Conservation (phyloP, 495 filamentous ascomycete genomes). For the Bryoglossum gracile region DNA sequence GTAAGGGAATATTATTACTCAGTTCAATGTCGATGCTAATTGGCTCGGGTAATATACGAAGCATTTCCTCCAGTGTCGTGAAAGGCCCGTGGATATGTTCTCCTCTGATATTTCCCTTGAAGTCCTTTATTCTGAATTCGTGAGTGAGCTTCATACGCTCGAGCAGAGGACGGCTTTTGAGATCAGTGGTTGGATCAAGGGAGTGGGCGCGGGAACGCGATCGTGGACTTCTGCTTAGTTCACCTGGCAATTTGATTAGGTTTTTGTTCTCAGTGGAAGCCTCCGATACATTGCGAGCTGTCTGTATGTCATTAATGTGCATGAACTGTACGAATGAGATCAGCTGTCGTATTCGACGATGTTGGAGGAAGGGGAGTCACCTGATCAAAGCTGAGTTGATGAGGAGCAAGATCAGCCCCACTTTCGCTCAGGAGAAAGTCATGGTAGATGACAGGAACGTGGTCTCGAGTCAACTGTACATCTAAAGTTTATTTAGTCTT, state of each 20-base stretch:
- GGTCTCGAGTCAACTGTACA: slow-evolving; percentile 36
- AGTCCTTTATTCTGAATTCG: slow-evolving; percentile 29
- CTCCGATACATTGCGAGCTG: slow-evolving; percentile 23
- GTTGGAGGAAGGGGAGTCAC: slow-evolving; percentile 26
- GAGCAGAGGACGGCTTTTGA: background rate
- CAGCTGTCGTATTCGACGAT: too few species aligned
- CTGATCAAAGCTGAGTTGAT: slow-evolving; percentile 31
- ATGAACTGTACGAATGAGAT: slow-evolving; percentile 21
- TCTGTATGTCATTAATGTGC: slow-evolving; percentile 31
- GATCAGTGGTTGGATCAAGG: background rate
- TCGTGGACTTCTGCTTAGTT: background rate
- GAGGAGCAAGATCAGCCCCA: slow-evolving; percentile 33
- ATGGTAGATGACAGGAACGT: slow-evolving; percentile 34
- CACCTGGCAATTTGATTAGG: too few species aligned
- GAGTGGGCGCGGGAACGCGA: background rate
- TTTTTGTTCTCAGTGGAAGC: too few species aligned
- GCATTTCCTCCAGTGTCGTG: slow-evolving; percentile 31
- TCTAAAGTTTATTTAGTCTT: slow-evolving; percentile 23
- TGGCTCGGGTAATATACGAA: slow-evolving; percentile 26
- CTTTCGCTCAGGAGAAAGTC: slow-evolving; percentile 35
- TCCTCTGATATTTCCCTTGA: slow-evolving; percentile 33
- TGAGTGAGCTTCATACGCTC: slow-evolving; percentile 31
- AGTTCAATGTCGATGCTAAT: slow-evolving; percentile 36
- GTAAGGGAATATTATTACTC: slow-evolving; percentile 31
- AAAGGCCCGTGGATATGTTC: slow-evolving; percentile 33